A percentile compares a stretch with the other conserved stretches of the same genome.
phyloP scores from a whole-genome alignment of 163 green algal species.

The Scenedesmus sp. region DNA sequence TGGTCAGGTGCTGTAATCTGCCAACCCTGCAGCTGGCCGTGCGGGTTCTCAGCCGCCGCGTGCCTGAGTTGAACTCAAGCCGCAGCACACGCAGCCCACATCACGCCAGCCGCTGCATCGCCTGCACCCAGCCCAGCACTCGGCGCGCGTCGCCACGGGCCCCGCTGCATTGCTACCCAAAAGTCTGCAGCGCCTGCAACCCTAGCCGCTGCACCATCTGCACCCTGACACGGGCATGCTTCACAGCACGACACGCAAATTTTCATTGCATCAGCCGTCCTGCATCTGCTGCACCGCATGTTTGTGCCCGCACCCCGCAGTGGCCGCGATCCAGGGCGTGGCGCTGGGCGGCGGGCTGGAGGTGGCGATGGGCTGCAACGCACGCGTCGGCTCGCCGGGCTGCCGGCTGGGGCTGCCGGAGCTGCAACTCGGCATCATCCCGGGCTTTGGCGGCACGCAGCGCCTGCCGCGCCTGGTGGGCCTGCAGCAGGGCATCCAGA shows the following conservation, averaged over 20 bases:
- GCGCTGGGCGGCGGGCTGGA: conserved; percentile 96
- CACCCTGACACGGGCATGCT: too few species aligned
- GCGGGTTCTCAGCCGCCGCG: too few species aligned
- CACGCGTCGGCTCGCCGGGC: conserved; percentile 67
- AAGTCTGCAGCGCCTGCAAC: background rate
- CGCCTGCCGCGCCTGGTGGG: conserved; percentile 96
- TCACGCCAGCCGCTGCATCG: background rate
- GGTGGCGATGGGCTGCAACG: conserved; percentile 96
- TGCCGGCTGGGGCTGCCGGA: conserved; percentile 95
- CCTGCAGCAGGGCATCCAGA: conserved; percentile 91
- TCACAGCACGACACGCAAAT: too few species aligned
- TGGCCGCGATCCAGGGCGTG: conserved; percentile 93
- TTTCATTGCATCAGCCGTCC: background rate
- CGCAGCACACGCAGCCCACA: too few species aligned
- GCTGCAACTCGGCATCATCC: conserved; percentile 95
- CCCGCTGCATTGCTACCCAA: too few species aligned
- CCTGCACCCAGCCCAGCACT: background rate
- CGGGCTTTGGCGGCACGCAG: conserved; percentile 91
- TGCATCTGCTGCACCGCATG: background rate
- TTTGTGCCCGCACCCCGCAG: too few species aligned
- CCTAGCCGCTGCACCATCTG: background rate
- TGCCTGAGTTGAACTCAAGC: too few species aligned
- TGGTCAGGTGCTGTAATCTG: too few species aligned
- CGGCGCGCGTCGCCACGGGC: too few species aligned
- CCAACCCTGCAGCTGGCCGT: too few species aligned